A percentile compares a stretch with the other conserved stretches of the same genome.
These are phyloP conservation scores for Fusarium anthophilum DNA, from an alignment of 2,329 filamentous ascomycete genomes.

Conservation along the genomic window DNA sequence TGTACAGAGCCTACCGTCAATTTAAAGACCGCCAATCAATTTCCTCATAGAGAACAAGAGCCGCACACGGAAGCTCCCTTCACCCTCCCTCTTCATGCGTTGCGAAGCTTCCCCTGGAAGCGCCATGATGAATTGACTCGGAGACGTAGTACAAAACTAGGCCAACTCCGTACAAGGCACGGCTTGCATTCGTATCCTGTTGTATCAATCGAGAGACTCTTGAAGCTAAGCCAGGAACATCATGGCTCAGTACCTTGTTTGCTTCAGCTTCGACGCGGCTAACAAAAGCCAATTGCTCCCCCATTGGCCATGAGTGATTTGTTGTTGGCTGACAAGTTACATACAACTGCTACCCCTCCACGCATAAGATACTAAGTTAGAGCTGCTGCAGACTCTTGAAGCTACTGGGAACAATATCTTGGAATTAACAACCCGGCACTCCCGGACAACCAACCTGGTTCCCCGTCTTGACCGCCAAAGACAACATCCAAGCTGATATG, in stretches of 20 bases:
- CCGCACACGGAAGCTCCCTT: conserved; percentile 22
- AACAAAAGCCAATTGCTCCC: conserved; percentile 31
- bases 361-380: not conserved
- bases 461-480: conserved; percentile 32
- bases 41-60: conserved; percentile 19
- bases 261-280: not conserved
- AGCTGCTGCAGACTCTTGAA: conserved; percentile 7
- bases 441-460: conserved; percentile 21
- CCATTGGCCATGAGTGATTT: conserved; percentile 27
- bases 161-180: conserved; percentile 21
- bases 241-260: conserved; percentile 2
- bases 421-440: conserved; percentile 17
- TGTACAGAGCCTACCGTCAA: not conserved
- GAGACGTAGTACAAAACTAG: conserved; percentile 26
- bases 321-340: conserved; percentile 21
- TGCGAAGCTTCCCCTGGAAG: conserved; percentile 23
- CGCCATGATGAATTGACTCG: conserved; percentile 15
- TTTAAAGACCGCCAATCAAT: conserved; percentile 11
- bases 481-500: conserved; percentile 13
- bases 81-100: not conserved
- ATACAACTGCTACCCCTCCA: not conserved
- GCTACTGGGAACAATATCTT: conserved; percentile 12
- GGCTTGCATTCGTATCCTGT: conserved; percentile 10
- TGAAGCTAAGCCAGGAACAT: conserved; percentile 32
- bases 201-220: conserved; percentile 3